Base-by-base conservation (phyloP, 2,329 filamentous ascomycete species). In the Paecilomyces dactylethromorphus region DNA sequence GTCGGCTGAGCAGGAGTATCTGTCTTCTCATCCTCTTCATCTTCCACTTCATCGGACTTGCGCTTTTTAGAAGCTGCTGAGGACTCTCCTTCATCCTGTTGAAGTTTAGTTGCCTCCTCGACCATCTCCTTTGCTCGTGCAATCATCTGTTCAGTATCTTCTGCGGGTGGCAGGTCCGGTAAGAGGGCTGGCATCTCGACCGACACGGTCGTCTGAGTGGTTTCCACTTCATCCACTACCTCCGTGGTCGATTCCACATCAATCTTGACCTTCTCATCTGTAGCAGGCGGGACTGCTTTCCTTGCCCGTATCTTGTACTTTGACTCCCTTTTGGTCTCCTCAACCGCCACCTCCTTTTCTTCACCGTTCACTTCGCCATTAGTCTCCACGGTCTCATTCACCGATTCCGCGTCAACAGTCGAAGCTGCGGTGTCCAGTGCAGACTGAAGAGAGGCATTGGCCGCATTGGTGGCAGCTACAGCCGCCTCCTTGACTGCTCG, bases 101-200 rank as follows among this genome's bases (percentile, higher is more conserved):
- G 80, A 61, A 70, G 68, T 63, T 77, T 79, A 58, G 87, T 81
- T 32, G 87, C 87, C 64, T 86, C 86, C 62, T 89, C 84, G 4
- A 97, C 92, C 90, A 97, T 96, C 65, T 87, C 85, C 77, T 88
- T 91, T 32, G 94, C 94, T 68, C 91, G 87, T 29, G 87, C 87
- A 60, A 97, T 88, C 88, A 97, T 92, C 58, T 87, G 84, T 59
- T 89, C 83, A 1, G 92, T 87, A 67, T 94, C 89, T 63, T 92
- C 89, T 0, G 90, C 86, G 12, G 87, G 84, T 0, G 89, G 87
- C 8, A 92, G 81, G 61, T 90, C 85, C 0, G 85, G 79, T 53
- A 82, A 79, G 56, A 82, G 84, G 10, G 85, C 81, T 3, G 92
- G 90, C 69, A 94, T 81, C 63, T 94, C 89, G 11, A 94, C 81